Evolutionary conservation across 2,329 filamentous ascomycete species (phyloP).

Genomic region (Fusarium annulatum): DNA sequence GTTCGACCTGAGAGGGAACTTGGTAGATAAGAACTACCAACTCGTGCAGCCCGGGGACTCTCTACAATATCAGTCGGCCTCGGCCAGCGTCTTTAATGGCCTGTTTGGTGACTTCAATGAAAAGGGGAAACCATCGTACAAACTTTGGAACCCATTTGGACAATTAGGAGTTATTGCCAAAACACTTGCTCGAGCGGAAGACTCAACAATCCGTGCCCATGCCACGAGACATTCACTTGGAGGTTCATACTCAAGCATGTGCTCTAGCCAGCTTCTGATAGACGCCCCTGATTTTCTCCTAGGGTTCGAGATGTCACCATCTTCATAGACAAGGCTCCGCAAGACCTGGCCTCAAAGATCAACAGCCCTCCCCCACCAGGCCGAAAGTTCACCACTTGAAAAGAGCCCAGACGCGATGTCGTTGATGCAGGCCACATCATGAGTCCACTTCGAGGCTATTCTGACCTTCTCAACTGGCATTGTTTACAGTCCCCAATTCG

Average conservation of each 20-base stretch:
- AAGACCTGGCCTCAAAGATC: too few species aligned
- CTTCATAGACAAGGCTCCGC: too few species aligned
- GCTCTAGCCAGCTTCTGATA: too few species aligned
- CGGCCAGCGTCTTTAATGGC: not conserved
- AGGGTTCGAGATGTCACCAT: too few species aligned
- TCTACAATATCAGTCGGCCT: not conserved
- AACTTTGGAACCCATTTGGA: not conserved
- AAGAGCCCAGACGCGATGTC: not conserved
- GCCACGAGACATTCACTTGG: not conserved
- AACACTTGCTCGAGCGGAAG: not conserved
- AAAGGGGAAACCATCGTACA: too few species aligned
- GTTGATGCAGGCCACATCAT: not conserved
- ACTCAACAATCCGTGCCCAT: not conserved
- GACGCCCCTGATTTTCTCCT: too few species aligned
- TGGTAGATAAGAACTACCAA: not conserved
- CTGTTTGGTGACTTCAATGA: not conserved
- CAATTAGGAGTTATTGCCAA: not conserved
- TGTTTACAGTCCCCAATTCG: not conserved
- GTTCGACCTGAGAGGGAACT: not conserved
- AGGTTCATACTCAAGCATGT: too few species aligned
- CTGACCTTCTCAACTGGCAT: not conserved
- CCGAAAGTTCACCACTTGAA: not conserved
- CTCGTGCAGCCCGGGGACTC: not conserved
- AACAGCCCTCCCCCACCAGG: not conserved
- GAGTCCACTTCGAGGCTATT: not conserved